Conservation (phyloP, 805 yeast species). For the Kockiozyma suomiensis region DNA sequence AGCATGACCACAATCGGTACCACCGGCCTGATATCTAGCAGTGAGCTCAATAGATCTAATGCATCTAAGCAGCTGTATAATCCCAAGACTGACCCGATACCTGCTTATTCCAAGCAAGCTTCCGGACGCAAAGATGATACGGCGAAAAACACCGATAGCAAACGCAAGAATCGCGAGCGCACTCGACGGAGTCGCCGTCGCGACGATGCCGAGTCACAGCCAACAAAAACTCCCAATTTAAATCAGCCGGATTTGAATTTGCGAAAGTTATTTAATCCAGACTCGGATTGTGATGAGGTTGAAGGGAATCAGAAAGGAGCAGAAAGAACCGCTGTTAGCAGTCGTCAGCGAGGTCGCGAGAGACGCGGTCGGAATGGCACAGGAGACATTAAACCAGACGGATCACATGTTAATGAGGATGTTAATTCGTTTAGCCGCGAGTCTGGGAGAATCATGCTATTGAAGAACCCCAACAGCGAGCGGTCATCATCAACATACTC, state of each 20-base stretch:
- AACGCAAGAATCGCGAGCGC: constrained; percentile 14
- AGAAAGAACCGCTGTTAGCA: not conserved
- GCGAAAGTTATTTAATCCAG: constrained; percentile 19
- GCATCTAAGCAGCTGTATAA: constrained; percentile 26
- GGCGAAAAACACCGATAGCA: not conserved
- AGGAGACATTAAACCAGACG: not conserved
- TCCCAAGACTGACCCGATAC: constrained; percentile 27
- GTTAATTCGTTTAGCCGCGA: constrained; percentile 7
- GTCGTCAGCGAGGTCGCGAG: constrained; percentile 1
- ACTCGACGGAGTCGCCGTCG: constrained; percentile 9
- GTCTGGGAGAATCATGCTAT: constrained; percentile 22
- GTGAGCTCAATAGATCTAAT: not conserved
- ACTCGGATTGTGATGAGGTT: not conserved
- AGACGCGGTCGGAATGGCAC: not conserved
- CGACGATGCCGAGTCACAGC: constrained; percentile 6
- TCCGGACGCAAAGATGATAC: not conserved
- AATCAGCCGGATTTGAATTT: not conserved
- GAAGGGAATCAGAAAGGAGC: not conserved
- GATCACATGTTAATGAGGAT: not conserved
- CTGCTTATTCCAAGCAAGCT: constrained; percentile 13
- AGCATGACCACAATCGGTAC: constrained; percentile 1
- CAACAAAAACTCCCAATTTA: too few species aligned
- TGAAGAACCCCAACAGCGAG: constrained; percentile 24
- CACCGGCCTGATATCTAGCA: not conserved
- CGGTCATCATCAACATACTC: not conserved